Evolutionary conservation across 768 basidiomycete genomes (phyloP), one percentile per base, ranked within the genome.

Genomic region (Dictyophora rubrovolvata): DNA sequence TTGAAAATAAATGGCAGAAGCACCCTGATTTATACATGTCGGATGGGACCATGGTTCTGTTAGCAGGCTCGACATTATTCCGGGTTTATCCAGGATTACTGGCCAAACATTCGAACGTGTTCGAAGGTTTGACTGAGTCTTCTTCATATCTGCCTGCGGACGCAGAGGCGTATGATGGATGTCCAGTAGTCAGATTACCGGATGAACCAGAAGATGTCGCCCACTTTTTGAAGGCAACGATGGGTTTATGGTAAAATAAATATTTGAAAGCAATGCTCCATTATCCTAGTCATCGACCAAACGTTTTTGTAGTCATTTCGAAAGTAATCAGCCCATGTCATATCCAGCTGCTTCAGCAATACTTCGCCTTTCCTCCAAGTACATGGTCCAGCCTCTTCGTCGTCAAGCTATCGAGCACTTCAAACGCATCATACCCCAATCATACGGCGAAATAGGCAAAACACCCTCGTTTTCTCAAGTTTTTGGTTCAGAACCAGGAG

Each of bases 11-110:
- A 1, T 55, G 54, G 54, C 37, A 55, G 23, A 64, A 57, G 14
- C 62, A 64, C 10, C 60, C 63, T 3, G 62, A 69, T n/a, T 48
- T 69, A 21, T 69, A 68, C 67, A 67, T 66, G 36, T 34, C 53
- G 2, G 68, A 69, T 47, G 65, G 69, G 6, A 65, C 57, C 33
- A 56, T 70, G 51, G 61, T 70, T 23, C 42, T 69, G 14, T 47
- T 64, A 28, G 67, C 69, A 4, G 67, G 67, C 21, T 50, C 55
- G n/a, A 64, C 65, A 1, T 62, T 61, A 6, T 71, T 66, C 55
- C 62, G 64, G 2, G 66, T 71, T 34, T 66, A 64, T 52, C 61
- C 64, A 9, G 65, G 63, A 17, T 34, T 69, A 28, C 60, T 71
- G 16, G 53, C 66, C 10, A 47, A 56, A 14, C 62, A 64, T 14